These are phyloP conservation scores for Haplographium delicatum DNA, from an alignment of 495 filamentous ascomycete species.

Conservation along the genomic window DNA sequence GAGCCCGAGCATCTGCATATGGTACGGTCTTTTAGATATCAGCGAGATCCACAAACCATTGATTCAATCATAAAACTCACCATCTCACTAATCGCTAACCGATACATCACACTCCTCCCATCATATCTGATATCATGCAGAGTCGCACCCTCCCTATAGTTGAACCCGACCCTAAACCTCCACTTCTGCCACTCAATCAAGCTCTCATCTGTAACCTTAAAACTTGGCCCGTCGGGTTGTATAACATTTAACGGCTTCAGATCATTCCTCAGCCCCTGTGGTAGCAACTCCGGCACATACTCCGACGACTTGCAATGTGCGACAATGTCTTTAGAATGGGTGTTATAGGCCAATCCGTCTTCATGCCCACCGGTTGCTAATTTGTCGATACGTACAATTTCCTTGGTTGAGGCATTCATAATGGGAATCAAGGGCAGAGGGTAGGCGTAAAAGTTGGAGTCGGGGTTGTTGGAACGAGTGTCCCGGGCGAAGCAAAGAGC, in stretches of 20 bases:
- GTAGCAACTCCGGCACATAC: slow-evolving; percentile 56
- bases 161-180: slow-evolving; percentile 70
- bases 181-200: slow-evolving; percentile 66
- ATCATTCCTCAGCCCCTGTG: slow-evolving; percentile 40
- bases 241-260: slow-evolving; percentile 45
- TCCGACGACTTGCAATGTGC: slow-evolving; percentile 36
- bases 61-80: slow-evolving; percentile 30
- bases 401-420: slow-evolving; percentile 45
- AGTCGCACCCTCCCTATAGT: slow-evolving; percentile 63
- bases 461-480: slow-evolving; percentile 19
- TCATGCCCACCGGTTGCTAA: slow-evolving; percentile 42
- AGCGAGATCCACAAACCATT: too few relatives aligned
- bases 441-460: slow-evolving; percentile 26
- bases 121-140: slow-evolving; percentile 69
- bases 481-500: slow-evolving; percentile 37
- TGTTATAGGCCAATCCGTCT: slow-evolving; percentile 30
- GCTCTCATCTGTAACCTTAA: slow-evolving; percentile 39
- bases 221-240: slow-evolving; percentile 49
- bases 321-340: slow-evolving; percentile 2
- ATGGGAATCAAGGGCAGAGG: slow-evolving; percentile 27
- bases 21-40: slow-evolving; percentile 53
- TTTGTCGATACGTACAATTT: slow-evolving; percentile 48
- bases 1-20: slow-evolving; percentile 66
- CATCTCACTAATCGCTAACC: slow-evolving; percentile 70
- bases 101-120: slow-evolving; percentile 59